Percentiles rank a stretch among this genome's conserved stretches.
These are phyloP conservation scores for Globisporangium recalcitrans DNA, from an alignment of 352 stramenopile genomes.

Conservation along the genomic window DNA sequence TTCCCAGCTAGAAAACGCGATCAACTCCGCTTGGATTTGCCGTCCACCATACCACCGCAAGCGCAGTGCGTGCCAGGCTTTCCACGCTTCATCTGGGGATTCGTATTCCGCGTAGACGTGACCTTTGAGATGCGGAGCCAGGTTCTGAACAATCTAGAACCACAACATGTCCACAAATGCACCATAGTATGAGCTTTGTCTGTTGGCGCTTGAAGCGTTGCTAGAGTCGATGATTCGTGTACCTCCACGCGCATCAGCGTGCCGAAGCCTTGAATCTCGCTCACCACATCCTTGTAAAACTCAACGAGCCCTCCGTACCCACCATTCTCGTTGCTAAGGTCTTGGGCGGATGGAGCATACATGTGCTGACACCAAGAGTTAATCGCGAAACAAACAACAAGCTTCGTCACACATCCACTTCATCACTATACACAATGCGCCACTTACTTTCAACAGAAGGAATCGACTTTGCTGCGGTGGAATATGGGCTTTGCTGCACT, in stretches of 20 bases:
- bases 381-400: neutral
- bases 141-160: constrained; percentile 23
- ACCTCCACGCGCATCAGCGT: constrained; percentile 20
- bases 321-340: neutral
- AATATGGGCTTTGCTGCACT: constrained; percentile 14
- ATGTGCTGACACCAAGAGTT: neutral
- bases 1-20: constrained; percentile 13
- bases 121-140: constrained; percentile 18
- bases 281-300: constrained; percentile 16
- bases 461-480: constrained; percentile 10
- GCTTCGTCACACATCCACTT: neutral
- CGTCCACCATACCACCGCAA: constrained; percentile 19
- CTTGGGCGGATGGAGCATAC: neutral
- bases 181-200: neutral
- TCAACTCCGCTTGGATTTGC: constrained; percentile 14
- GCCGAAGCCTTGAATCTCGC: constrained; percentile 12
- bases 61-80: constrained; percentile 14
- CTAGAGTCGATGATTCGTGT: neutral
- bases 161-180: neutral
- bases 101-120: constrained; percentile 28
- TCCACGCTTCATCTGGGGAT: constrained; percentile 10
- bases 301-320: neutral
- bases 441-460: constrained; percentile 19
- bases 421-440: neutral
- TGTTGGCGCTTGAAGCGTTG: neutral